phyloP scores from a whole-genome alignment of 176 grass and related monocot genomes.

The Elymus sibiricus region DNA sequence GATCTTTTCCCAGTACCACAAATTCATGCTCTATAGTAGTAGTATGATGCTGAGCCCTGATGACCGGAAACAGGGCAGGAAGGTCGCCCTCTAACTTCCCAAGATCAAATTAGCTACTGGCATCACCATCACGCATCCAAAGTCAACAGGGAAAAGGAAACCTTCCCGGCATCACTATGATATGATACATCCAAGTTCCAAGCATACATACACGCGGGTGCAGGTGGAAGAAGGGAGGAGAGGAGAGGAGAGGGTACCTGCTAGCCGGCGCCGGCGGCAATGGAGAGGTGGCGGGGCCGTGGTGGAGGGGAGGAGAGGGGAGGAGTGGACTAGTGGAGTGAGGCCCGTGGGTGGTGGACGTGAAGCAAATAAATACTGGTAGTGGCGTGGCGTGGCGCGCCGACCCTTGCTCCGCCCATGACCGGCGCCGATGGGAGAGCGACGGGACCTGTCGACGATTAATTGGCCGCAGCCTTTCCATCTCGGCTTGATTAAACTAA shows the following conservation, averaged over 20 bases:
- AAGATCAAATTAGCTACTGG: neutral
- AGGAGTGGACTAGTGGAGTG: neutral
- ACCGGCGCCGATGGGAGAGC: slow-evolving; percentile 13
- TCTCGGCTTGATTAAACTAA: neutral
- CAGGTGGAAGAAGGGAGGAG: neutral
- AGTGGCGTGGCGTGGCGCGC: neutral
- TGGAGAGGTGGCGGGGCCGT: neutral
- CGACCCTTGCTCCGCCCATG: slow-evolving; percentile 21
- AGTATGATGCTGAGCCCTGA: neutral
- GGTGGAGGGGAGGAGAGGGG: neutral
- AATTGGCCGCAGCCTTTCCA: neutral
- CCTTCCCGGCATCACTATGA: too few species aligned
- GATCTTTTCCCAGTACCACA: neutral
- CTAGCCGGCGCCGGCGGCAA: neutral
- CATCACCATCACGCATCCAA: neutral
- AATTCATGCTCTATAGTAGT: neutral
- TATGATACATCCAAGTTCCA: too few species aligned
- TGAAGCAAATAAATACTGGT: slow-evolving; percentile 8
- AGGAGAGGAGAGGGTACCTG: neutral
- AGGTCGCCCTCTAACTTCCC: neutral
- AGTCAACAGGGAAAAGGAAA: neutral
- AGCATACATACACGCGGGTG: neutral
- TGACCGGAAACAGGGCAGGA: neutral
- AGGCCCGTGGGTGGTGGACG: neutral
- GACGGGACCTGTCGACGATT: slow-evolving; percentile 7